phyloP scores from a whole-genome alignment of 805 yeast genomes.

The Metschnikowia borealis region DNA sequence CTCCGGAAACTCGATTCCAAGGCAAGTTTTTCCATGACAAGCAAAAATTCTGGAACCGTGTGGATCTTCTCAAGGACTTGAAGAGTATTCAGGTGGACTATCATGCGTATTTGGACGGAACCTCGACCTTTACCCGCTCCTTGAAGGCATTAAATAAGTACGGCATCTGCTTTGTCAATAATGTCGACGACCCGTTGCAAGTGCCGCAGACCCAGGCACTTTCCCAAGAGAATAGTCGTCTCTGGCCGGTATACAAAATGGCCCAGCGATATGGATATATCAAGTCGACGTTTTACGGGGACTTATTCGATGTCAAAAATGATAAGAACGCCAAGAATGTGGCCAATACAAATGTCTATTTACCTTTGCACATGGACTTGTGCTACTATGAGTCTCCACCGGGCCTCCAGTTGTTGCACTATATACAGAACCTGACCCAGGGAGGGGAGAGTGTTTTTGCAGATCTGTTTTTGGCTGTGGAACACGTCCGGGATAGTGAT shows the following conservation, averaged over 20 bases:
- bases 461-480: conserved; percentile 66
- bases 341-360: conserved; percentile 59
- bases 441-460: conserved; percentile 72
- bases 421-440: conserved; percentile 47
- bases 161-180: conserved; percentile 56
- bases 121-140: conserved; percentile 31
- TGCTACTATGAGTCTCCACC: conserved; percentile 79
- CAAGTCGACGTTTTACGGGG: conserved; percentile 68
- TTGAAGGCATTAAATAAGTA: conserved; percentile 46
- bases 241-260: conserved; percentile 38
- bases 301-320: conserved; percentile 61
- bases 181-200: conserved; percentile 43
- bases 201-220: conserved; percentile 24
- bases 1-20: conserved; percentile 26
- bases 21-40: conserved; percentile 36
- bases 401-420: conserved; percentile 68
- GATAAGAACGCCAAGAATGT: conserved; percentile 46
- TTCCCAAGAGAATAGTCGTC: conserved; percentile 38
- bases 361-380: conserved; percentile 77
- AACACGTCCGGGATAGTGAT: conserved; percentile 50
- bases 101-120: conserved; percentile 34
- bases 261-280: conserved; percentile 62
- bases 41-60: conserved; percentile 38
- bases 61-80: conserved; percentile 22
- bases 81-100: conserved; percentile 27